Percentiles rank a stretch among this genome's conserved stretches.
Conservation (phyloP, 2,329 filamentous ascomycete genomes). For the Nemania serpens region DNA sequence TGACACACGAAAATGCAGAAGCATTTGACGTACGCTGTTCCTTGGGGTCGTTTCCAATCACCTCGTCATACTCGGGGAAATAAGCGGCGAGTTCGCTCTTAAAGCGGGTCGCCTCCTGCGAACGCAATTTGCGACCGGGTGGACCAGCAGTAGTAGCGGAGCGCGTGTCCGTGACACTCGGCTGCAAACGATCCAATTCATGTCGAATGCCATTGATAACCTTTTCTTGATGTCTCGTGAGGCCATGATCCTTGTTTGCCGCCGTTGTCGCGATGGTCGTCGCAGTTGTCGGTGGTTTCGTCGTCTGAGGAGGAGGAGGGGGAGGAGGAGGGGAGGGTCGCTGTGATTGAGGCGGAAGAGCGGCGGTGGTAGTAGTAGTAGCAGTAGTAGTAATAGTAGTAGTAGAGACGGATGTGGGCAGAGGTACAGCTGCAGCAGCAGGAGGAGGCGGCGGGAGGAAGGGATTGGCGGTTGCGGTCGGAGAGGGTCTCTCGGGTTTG, state of each 20-base stretch:
- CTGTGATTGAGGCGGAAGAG: constrained; percentile 14
- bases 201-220: constrained; percentile 65
- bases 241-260: constrained; percentile 32
- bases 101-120: constrained; percentile 81
- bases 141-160: constrained; percentile 52
- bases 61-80: constrained; percentile 92
- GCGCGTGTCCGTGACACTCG: constrained; percentile 48
- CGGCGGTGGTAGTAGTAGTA: neutral
- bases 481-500: constrained; percentile 28
- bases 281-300: neutral
- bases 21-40: constrained; percentile 69
- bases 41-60: constrained; percentile 83
- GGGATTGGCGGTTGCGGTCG: constrained; percentile 30
- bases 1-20: neutral
- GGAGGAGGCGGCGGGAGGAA: constrained; percentile 25
- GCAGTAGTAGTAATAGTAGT: constrained; percentile 25
- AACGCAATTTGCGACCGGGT: constrained; percentile 77
- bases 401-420: constrained; percentile 28
- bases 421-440: constrained; percentile 25
- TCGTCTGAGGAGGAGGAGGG: constrained; percentile 23
- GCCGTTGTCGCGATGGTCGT: constrained; percentile 36
- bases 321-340: constrained; percentile 34
- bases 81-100: constrained; percentile 92
- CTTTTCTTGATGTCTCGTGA: constrained; percentile 61
- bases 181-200: constrained; percentile 62